Percentiles rank a stretch among this genome's conserved stretches.
phyloP scores from a whole-genome alignment of 331 rosid genomes.

The Dryas integrifolia region DNA sequence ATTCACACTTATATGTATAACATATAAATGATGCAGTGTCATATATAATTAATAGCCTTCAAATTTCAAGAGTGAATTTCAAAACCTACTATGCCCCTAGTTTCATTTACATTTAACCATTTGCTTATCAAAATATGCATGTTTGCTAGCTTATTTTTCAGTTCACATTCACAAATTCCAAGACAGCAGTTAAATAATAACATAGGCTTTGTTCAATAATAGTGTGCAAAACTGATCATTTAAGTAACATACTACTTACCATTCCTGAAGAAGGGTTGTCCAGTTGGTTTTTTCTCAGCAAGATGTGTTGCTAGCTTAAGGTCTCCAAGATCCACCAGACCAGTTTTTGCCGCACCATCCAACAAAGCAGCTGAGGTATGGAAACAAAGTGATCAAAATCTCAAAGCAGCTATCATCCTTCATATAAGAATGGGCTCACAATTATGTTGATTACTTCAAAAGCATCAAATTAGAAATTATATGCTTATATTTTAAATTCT shows the following conservation, averaged over 20 bases:
- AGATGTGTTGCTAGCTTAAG: constrained; percentile 59
- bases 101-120: neutral
- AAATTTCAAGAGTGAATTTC: neutral
- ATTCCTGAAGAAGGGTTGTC: constrained; percentile 72
- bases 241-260: constrained; percentile 44
- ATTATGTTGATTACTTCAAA: too few species aligned
- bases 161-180: neutral
- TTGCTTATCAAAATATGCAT: neutral
- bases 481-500: too few species aligned
- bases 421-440: too few species aligned
- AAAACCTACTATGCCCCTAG: neutral
- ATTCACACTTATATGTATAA: neutral
- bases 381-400: constrained; percentile 20
- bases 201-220: neutral
- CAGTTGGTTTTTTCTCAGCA: constrained; percentile 76
- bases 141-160: neutral
- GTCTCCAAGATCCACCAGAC: constrained; percentile 75
- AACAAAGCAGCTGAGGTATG: constrained; percentile 52
- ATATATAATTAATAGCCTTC: too few species aligned
- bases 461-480: too few species aligned
- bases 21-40: neutral
- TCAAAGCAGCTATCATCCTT: too few species aligned
- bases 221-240: neutral
- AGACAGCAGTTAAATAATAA: neutral
- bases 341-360: constrained; percentile 63